Evolutionary conservation across 768 basidiomycete genomes (phyloP), one percentile per base, ranked within the genome.

Genomic region (Kwoniella europaea): DNA sequence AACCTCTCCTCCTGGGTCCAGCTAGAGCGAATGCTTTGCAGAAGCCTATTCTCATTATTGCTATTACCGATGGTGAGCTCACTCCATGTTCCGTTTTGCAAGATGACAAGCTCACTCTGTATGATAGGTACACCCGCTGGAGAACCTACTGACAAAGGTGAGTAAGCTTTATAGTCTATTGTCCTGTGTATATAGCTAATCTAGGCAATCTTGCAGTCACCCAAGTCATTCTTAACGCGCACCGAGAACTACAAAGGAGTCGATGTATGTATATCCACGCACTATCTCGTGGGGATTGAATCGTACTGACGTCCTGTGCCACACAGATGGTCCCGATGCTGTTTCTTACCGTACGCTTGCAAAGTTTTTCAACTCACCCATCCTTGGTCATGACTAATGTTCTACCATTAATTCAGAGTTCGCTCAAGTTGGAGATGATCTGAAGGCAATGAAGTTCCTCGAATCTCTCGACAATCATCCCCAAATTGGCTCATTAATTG

Each of bases 31-130:
- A 75, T 27, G 43, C 62, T 18, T 74, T 86, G 12, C 77, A 83
- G 73, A 86, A 86, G 80, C 85, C 85, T 2, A 75, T 85, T 7
- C 71, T 86, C 12, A 77, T 85, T 64, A 84, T 86, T 71, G 72
- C 69, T 24, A 79, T 80, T 60, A 80, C 81, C 46, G 81, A 82
- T 62, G 79, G 79, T 57, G 73, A 78, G 1, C 82, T 50, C 18
- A 15, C 2, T 50, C 46, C 13, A 1, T 10, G 10, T 50, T 1
- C 4, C 35, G 7, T 35, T 9, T 3, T 35, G 6, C 4, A 35
- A 35, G 79, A 82, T 56, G 79, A 76, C 50, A 73, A 77, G 1
- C 82, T 50, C 6, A 15, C 2, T 16, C 1, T 13, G 18, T 18
- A 15, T 50, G 13, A 50, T 50, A 20, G 62, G 53, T 59, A 50